Percentiles rank a stretch among this genome's conserved stretches.
These are phyloP conservation scores for Sporothrix sp. DNA, from an alignment of 2,329 filamentous ascomycete genomes.

Conservation along the genomic window DNA sequence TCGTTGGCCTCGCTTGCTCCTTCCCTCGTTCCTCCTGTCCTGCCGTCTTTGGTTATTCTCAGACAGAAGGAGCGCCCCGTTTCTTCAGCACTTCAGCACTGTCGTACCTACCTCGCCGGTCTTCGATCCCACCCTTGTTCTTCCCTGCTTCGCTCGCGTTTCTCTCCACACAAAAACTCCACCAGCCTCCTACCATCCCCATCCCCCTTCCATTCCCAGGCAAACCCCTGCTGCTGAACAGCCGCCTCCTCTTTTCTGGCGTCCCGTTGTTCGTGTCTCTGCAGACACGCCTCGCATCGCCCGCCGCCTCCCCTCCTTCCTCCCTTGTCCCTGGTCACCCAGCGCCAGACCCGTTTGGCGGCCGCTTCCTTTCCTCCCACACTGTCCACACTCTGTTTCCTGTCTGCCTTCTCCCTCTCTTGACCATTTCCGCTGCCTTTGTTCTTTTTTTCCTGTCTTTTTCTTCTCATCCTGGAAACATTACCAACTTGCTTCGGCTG, in stretches of 20 bases:
- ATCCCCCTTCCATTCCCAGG: constrained; percentile 15
- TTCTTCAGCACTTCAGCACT: constrained; percentile 12
- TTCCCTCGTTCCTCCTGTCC: background rate
- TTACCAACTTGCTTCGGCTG: background rate
- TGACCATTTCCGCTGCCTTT: background rate
- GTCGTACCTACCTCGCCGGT: background rate
- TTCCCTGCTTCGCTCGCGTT: constrained; percentile 2
- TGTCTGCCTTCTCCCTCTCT: constrained; percentile 4
- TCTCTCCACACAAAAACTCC: constrained; percentile 12
- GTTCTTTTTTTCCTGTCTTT: background rate
- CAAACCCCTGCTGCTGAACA: constrained; percentile 16
- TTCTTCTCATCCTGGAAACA: background rate
- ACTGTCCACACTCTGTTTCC: constrained; percentile 15
- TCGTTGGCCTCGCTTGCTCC: background rate
- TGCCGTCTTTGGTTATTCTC: constrained; percentile 3
- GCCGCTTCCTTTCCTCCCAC: background rate
- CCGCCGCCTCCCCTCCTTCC: background rate
- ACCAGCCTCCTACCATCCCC: constrained; percentile 15
- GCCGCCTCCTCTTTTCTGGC: constrained; percentile 2
- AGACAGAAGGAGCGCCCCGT: constrained; percentile 1
- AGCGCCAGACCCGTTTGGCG: background rate
- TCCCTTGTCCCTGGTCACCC: constrained; percentile 2
- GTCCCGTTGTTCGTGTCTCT: no score
- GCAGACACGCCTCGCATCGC: constrained; percentile 3
- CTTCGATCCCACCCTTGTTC: constrained; percentile 1